phyloP scores from a whole-genome alignment of 495 filamentous ascomycete species.

The Emericellopsis terricola region DNA sequence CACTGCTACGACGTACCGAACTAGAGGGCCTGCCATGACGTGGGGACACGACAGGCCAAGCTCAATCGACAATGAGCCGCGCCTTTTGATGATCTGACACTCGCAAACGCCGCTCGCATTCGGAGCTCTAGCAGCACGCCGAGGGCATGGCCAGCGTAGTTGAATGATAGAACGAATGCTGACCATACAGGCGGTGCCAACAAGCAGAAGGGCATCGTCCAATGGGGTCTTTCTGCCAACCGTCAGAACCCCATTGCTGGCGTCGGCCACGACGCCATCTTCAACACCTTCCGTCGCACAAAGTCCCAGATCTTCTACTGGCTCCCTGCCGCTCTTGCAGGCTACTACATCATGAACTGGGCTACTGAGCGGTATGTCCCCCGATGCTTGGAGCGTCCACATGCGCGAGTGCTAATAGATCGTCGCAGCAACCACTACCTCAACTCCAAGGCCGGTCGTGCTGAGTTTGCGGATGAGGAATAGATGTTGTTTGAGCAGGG shows the following conservation, averaged over 20 bases:
- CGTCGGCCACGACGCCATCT: slow-evolving; percentile 34
- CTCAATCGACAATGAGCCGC: no score
- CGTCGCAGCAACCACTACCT: slow-evolving; percentile 67
- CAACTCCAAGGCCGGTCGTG: slow-evolving; percentile 77
- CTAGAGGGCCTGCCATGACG: no score
- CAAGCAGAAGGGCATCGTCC: slow-evolving; percentile 38
- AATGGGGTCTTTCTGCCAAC: slow-evolving; percentile 33
- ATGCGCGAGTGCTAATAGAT: background rate
- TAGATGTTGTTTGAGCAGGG: slow-evolving; percentile 10
- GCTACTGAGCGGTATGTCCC: slow-evolving; percentile 49
- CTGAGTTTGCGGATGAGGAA: slow-evolving; percentile 32
- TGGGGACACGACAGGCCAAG: no score
- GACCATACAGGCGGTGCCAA: slow-evolving; percentile 20
- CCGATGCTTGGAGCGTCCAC: no score
- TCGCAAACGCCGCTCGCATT: no score
- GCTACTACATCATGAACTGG: slow-evolving; percentile 72
- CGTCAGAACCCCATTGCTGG: slow-evolving; percentile 39
- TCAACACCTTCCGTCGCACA: slow-evolving; percentile 44
- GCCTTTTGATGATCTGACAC: no score
- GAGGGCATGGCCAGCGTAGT: no score
- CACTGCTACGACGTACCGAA: no score
- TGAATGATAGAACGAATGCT: no score
- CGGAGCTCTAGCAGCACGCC: no score
- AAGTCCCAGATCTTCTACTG: slow-evolving; percentile 62
- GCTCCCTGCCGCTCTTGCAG: slow-evolving; percentile 55